Conservation (phyloP, 768 basidiomycete species). For the Nevesoporus exiguus region DNA sequence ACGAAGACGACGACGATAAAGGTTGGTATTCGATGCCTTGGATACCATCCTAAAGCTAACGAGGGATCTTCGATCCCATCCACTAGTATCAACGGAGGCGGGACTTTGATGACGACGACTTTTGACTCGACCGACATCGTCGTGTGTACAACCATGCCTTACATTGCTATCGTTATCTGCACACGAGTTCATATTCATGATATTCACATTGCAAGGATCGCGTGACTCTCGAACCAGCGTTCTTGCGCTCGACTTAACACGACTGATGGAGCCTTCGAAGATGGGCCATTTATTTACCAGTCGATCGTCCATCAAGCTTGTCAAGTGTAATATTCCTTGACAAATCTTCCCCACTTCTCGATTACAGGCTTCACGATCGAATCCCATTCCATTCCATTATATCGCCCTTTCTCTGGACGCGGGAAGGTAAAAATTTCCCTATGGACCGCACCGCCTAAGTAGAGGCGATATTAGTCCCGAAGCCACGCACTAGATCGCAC, state of each 20-base stretch:
- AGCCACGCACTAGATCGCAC: conserved; percentile 10
- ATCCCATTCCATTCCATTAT: conserved; percentile 72
- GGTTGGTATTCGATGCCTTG: conserved; percentile 31
- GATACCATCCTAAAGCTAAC: not conserved
- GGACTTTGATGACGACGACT: conserved; percentile 64
- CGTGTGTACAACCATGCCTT: not conserved
- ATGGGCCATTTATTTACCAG: not conserved
- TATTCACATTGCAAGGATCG: not conserved
- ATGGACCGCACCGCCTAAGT: conserved; percentile 55
- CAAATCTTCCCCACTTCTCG: conserved; percentile 72
- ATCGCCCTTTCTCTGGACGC: conserved; percentile 47
- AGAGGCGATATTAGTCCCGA: conserved; percentile 7
- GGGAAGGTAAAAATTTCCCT: conserved; percentile 78
- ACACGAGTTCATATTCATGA: not conserved
- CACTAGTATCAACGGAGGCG: conserved; percentile 60
- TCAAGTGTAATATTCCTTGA: conserved; percentile 35
- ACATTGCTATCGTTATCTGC: not conserved
- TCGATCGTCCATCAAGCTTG: not conserved
- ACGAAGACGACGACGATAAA: conserved; percentile 59
- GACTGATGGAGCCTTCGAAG: not conserved
- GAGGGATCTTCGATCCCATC: conserved; percentile 1
- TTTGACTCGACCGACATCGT: conserved; percentile 16
- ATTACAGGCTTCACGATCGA: conserved; percentile 69
- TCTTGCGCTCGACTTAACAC: too few relatives aligned
- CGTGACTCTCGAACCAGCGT: too few relatives aligned